These are phyloP conservation scores for Melanomma pulvis-pyrius DNA, from an alignment of 495 filamentous ascomycete species.

Conservation along the genomic window DNA sequence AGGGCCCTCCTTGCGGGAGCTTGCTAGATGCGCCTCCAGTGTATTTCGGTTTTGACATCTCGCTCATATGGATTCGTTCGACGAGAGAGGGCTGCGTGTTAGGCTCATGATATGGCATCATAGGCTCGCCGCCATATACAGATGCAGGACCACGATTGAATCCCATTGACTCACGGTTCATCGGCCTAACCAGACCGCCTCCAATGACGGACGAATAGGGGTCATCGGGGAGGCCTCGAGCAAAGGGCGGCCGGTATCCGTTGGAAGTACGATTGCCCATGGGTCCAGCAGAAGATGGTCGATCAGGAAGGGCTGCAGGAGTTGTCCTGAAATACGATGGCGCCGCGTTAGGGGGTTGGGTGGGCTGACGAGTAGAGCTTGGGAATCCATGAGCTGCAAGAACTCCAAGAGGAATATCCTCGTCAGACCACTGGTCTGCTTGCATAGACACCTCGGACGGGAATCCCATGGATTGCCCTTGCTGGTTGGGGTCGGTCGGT, in stretches of 20 bases:
- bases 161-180: conserved; percentile 68
- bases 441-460: conserved; percentile 37
- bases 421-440: conserved; percentile 50
- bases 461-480: conserved; percentile 20
- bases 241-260: conserved; percentile 75
- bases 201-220: conserved; percentile 69
- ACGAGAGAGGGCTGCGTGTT: conserved; percentile 9
- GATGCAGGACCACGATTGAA: conserved; percentile 58
- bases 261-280: conserved; percentile 49
- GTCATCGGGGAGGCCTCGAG: conserved; percentile 81
- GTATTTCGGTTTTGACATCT: conserved; percentile 28
- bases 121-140: conserved; percentile 48
- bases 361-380: conserved; percentile 77
- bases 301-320: conserved; percentile 46
- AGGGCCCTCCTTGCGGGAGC: conserved; percentile 10
- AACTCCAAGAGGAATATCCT: conserved; percentile 73
- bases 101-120: conserved; percentile 18
- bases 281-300: conserved; percentile 51
- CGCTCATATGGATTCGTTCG: conserved; percentile 23
- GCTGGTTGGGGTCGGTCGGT: conserved; percentile 12
- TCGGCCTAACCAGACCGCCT: conserved; percentile 72
- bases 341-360: conserved; percentile 63
- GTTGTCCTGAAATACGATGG: conserved; percentile 67
- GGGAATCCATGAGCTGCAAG: conserved; percentile 93
- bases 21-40: conserved; percentile 31